Conservation (phyloP, 2,329 filamentous ascomycete species). For the Emergomyces pasteurianus region DNA sequence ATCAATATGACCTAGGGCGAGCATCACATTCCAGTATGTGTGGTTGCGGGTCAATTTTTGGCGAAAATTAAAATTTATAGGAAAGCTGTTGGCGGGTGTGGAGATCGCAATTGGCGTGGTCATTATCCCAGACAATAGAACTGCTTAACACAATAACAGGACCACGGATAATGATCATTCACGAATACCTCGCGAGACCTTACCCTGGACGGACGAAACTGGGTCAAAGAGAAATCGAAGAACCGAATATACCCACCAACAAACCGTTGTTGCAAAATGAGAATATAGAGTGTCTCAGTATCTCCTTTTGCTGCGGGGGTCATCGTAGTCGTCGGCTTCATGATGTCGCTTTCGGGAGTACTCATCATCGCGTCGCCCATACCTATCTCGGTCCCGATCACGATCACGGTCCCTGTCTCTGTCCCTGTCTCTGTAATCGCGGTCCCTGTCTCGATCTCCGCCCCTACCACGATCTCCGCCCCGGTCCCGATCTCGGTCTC, state of each 20-base stretch:
- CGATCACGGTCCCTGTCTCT: slow-evolving; percentile 26
- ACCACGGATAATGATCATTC: background rate
- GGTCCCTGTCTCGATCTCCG: slow-evolving; percentile 28
- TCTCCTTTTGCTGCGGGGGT: slow-evolving; percentile 50
- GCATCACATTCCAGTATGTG: background rate
- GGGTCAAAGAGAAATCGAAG: slow-evolving; percentile 12
- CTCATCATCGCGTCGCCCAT: slow-evolving; percentile 40
- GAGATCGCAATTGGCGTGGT: background rate
- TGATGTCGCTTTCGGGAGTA: slow-evolving; percentile 55
- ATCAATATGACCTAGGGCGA: background rate
- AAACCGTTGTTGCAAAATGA: slow-evolving; percentile 20
- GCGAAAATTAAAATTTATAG: background rate
- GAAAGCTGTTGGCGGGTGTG: background rate
- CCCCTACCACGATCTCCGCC: slow-evolving; percentile 41
- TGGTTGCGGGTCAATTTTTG: background rate
- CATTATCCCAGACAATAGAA: background rate
- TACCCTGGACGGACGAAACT: slow-evolving; percentile 25
- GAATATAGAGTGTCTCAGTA: slow-evolving; percentile 35
- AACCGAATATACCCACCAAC: slow-evolving; percentile 35
- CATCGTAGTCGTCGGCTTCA: slow-evolving; percentile 71
- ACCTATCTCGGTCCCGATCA: slow-evolving; percentile 39
- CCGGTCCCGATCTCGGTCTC: slow-evolving; percentile 35
- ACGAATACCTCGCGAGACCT: slow-evolving; percentile 14
- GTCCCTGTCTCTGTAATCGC: slow-evolving; percentile 30
- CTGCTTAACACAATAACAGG: background rate